Percentiles rank a stretch among this genome's conserved stretches.
Conservation (phyloP, 2,329 filamentous ascomycete genomes). For the Mycosphaerella sp. region DNA sequence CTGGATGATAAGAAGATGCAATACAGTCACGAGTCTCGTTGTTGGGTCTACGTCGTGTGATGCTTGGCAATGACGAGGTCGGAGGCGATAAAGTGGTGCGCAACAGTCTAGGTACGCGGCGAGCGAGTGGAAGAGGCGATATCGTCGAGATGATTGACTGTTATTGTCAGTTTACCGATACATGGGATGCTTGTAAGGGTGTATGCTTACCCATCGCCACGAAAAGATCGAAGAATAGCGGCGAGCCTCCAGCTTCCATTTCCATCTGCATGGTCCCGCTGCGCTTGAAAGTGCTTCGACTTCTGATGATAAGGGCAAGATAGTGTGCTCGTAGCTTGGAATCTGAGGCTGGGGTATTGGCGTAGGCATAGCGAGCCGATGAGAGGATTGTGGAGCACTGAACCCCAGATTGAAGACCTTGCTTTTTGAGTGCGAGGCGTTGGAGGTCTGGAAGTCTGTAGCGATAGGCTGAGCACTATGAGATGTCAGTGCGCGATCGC, state of each 20-base stretch:
- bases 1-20: no score
- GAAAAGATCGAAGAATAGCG: constrained; percentile 85
- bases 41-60: background rate
- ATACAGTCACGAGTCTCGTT: background rate
- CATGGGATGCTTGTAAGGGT: no score
- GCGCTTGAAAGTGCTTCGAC: constrained; percentile 80
- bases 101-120: constrained; percentile 18
- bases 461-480: constrained; percentile 68
- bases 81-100: background rate
- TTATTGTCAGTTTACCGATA: background rate
- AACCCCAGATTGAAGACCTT: constrained; percentile 78
- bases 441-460: constrained; percentile 81
- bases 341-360: constrained; percentile 80
- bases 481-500: constrained; percentile 7
- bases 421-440: constrained; percentile 76
- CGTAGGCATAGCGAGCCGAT: constrained; percentile 84
- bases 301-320: constrained; percentile 84
- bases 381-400: constrained; percentile 78
- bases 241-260: constrained; percentile 78
- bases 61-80: background rate
- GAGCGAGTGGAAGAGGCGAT: constrained; percentile 24
- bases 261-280: constrained; percentile 94
- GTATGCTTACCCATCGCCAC: constrained; percentile 66
- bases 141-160: constrained; percentile 26
- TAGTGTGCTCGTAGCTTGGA: constrained; percentile 90